Evolutionary conservation across 1,139 yeast species (phyloP).

Genomic region (Yamadazyma sp.): DNA sequence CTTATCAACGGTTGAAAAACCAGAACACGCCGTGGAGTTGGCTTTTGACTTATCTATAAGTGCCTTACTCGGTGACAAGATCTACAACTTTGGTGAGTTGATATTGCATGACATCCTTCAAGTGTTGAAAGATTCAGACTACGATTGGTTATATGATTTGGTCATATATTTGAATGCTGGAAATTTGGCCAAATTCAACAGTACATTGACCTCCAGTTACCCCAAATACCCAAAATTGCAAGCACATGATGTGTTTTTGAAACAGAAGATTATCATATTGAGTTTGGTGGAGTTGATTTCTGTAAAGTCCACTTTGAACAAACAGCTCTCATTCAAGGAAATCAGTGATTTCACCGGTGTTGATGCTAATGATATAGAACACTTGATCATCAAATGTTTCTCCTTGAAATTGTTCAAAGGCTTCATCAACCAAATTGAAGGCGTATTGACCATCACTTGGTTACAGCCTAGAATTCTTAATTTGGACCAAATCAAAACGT

Average conservation of each 20-base stretch:
- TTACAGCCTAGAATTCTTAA: slow-evolving; percentile 93
- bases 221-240: slow-evolving; percentile 60
- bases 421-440: slow-evolving; percentile 80
- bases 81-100: slow-evolving; percentile 94
- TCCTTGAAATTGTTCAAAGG: slow-evolving; percentile 83
- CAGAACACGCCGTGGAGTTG: slow-evolving; percentile 35
- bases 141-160: slow-evolving; percentile 73
- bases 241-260: slow-evolving; percentile 63
- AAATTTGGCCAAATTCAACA: slow-evolving; percentile 61
- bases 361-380: slow-evolving; percentile 75
- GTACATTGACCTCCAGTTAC: slow-evolving; percentile 38
- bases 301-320: slow-evolving; percentile 69
- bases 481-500: slow-evolving; percentile 70
- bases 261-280: slow-evolving; percentile 91
- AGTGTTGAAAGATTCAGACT: slow-evolving; percentile 33
- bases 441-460: slow-evolving; percentile 83
- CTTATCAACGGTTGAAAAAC: slow-evolving; percentile 52
- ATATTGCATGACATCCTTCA: slow-evolving; percentile 83
- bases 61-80: slow-evolving; percentile 87
- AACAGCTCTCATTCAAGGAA: slow-evolving; percentile 70
- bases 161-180: slow-evolving; percentile 77
- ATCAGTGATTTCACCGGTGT: slow-evolving; percentile 74
- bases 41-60: slow-evolving; percentile 84
- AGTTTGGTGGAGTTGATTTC: slow-evolving; percentile 87
- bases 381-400: slow-evolving; percentile 86